Percentiles rank a stretch among this genome's conserved stretches.
phyloP scores from a whole-genome alignment of 1,139 yeast species.

The Protomyces inundatus region DNA sequence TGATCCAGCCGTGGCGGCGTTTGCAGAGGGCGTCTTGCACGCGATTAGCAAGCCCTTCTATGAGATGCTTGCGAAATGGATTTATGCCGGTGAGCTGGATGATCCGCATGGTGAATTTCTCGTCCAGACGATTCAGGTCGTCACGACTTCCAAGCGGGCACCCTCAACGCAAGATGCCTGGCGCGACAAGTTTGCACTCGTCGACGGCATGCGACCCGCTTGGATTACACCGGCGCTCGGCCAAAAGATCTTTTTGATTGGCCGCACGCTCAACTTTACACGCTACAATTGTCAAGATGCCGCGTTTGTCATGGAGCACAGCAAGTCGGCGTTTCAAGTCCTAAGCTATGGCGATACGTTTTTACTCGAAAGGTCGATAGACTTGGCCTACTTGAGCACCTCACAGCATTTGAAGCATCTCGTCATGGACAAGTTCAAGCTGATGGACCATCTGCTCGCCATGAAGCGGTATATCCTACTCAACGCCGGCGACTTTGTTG shows the following conservation, averaged over 20 bases:
- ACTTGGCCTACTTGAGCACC: constrained; percentile 54
- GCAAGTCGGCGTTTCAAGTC: constrained; percentile 38
- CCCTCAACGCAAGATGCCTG: constrained; percentile 32
- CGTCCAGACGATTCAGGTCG: constrained; percentile 40
- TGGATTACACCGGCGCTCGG: constrained; percentile 52
- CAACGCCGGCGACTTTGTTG: constrained; percentile 73
- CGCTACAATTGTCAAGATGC: constrained; percentile 59
- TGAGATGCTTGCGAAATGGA: constrained; percentile 61
- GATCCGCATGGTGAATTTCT: constrained; percentile 64
- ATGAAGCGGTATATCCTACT: constrained; percentile 65
- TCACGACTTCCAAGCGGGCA: constrained; percentile 26
- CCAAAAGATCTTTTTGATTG: constrained; percentile 62
- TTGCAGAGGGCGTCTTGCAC: constrained; percentile 48
- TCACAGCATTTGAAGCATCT: constrained; percentile 51
- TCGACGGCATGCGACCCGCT: constrained; percentile 50
- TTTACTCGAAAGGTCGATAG: constrained; percentile 45
- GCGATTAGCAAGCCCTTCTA: constrained; percentile 58
- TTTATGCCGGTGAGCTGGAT: constrained; percentile 58
- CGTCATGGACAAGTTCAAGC: constrained; percentile 48
- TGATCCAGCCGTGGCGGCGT: constrained; percentile 48
- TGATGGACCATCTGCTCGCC: constrained; percentile 55
- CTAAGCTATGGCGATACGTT: constrained; percentile 35
- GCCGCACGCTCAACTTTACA: constrained; percentile 68
- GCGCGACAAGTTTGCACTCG: constrained; percentile 38
- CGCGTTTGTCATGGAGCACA: constrained; percentile 49